A percentile compares a stretch with the other conserved stretches of the same genome.
These are phyloP conservation scores for Claviceps pazoutovae DNA, from an alignment of 2,329 filamentous ascomycete species.

Conservation along the genomic window DNA sequence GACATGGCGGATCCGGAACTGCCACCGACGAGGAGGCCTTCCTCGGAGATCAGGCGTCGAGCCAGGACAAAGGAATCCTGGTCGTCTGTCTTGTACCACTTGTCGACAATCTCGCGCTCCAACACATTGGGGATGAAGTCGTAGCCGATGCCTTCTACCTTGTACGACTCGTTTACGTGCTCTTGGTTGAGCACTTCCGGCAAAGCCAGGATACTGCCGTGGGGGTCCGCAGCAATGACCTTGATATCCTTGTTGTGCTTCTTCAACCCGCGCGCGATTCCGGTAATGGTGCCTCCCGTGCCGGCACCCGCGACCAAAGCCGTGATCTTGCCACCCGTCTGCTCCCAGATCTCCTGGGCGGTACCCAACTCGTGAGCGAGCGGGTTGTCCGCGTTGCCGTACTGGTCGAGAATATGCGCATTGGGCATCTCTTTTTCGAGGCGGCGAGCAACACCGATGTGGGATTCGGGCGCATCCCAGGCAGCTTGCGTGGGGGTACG, in stretches of 20 bases:
- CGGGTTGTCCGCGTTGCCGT: slow-evolving; percentile 83
- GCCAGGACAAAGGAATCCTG: slow-evolving; percentile 80
- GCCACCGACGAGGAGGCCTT: slow-evolving; percentile 84
- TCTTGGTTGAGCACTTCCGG: slow-evolving; percentile 69
- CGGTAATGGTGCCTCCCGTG: slow-evolving; percentile 90
- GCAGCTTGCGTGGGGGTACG: slow-evolving; percentile 92
- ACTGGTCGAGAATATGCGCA: slow-evolving; percentile 94
- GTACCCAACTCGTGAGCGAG: slow-evolving; percentile 88
- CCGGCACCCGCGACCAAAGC: slow-evolving; percentile 84
- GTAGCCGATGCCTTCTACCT: slow-evolving; percentile 97
- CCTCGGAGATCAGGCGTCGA: slow-evolving; percentile 81
- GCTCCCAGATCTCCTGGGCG: slow-evolving; percentile 89
- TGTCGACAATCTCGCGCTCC: slow-evolving; percentile 64
- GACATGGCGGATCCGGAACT: slow-evolving; percentile 87
- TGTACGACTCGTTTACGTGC: slow-evolving; percentile 73
- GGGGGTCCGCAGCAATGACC: slow-evolving; percentile 82
- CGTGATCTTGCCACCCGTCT: slow-evolving; percentile 70
- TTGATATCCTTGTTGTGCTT: slow-evolving; percentile 81
- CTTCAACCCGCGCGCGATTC: slow-evolving; percentile 67
- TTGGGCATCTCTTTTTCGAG: slow-evolving; percentile 94
- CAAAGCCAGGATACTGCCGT: slow-evolving; percentile 79
- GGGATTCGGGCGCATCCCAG: slow-evolving; percentile 86
- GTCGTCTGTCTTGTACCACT: slow-evolving; percentile 98
- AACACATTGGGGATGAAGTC: slow-evolving; percentile 96
- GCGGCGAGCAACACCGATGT: slow-evolving; percentile 85